Evolutionary conservation across 495 filamentous ascomycete genomes (phyloP).

Genomic region (Daldinia childiae): DNA sequence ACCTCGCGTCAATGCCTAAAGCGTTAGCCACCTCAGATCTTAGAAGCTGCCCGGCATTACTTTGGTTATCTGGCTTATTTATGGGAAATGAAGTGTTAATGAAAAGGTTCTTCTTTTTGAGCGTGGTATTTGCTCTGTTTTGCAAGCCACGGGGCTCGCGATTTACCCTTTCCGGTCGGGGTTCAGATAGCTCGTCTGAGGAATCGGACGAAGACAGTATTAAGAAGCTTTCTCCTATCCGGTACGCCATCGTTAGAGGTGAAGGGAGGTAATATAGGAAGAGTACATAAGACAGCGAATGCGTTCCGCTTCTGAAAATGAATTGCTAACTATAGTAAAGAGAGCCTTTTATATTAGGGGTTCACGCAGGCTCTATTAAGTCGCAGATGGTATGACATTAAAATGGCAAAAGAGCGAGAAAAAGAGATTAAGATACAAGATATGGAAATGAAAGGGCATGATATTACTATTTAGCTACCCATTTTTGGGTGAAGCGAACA

Average conservation of each 20-base stretch:
- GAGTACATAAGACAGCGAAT: too few species aligned
- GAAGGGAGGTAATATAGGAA: not conserved
- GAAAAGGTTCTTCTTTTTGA: conserved; percentile 9
- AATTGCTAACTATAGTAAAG: not conserved
- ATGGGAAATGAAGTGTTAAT: conserved; percentile 20
- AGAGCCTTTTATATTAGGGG: not conserved
- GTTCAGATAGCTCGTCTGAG: conserved; percentile 5
- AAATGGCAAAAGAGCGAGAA: not conserved
- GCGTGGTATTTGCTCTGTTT: not conserved
- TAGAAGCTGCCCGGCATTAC: conserved; percentile 9
- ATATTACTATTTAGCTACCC: not conserved
- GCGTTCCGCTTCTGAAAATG: too few species aligned
- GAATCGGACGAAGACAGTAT: conserved; percentile 23
- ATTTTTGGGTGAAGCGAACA: not conserved
- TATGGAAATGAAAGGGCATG: not conserved
- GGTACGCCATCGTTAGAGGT: conserved; percentile 8
- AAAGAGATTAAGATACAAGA: not conserved
- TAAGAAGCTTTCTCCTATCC: conserved; percentile 27
- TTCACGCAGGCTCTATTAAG: too few species aligned
- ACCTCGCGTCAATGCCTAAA: conserved; percentile 38
- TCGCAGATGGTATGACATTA: not conserved
- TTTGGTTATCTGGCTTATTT: not conserved
- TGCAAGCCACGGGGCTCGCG: not conserved
- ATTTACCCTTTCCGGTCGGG: conserved; percentile 1
- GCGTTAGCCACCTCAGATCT: conserved; percentile 43